These are phyloP conservation scores for Brasenia schreberi DNA, from an alignment of 164 flowering plant species.

Conservation along the genomic window DNA sequence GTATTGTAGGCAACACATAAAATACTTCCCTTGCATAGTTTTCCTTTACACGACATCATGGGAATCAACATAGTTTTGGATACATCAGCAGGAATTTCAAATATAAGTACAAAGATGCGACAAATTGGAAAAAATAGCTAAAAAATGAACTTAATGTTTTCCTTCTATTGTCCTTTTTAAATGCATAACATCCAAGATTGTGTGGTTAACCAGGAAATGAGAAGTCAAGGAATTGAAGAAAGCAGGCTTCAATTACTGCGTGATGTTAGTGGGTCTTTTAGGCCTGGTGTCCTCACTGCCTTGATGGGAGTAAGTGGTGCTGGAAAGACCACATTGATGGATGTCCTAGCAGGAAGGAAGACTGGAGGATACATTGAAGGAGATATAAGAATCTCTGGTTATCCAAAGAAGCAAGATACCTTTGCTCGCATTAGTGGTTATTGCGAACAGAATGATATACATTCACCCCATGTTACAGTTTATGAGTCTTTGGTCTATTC, in stretches of 20 bases:
- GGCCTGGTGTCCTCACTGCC: constrained; percentile 55
- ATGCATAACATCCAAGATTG: not conserved
- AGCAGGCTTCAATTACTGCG: constrained; percentile 37
- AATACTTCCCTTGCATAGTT: too few species aligned
- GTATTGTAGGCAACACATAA: too few species aligned
- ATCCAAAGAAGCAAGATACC: constrained; percentile 44
- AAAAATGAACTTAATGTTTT: too few species aligned
- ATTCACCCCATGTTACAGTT: constrained; percentile 54
- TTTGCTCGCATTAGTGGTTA: constrained; percentile 60
- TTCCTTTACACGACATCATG: too few species aligned
- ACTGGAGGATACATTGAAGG: constrained; percentile 57
- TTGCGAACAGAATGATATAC: constrained; percentile 59
- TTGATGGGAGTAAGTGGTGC: constrained; percentile 64
- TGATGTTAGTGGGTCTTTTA: constrained; percentile 54
- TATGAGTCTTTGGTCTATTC: constrained; percentile 51
- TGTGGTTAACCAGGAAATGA: constrained; percentile 38
- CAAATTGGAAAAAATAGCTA: too few species aligned
- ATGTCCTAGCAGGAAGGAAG: constrained; percentile 56
- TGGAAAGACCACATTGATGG: constrained; percentile 68
- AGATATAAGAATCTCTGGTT: constrained; percentile 41
- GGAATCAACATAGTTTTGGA: too few species aligned
- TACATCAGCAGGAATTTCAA: too few species aligned
- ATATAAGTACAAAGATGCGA: too few species aligned
- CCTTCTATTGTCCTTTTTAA: not conserved
- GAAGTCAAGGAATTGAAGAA: constrained; percentile 35